Conservation (phyloP, 441 rosid genomes). For the Arabidopsis hybrid region DNA sequence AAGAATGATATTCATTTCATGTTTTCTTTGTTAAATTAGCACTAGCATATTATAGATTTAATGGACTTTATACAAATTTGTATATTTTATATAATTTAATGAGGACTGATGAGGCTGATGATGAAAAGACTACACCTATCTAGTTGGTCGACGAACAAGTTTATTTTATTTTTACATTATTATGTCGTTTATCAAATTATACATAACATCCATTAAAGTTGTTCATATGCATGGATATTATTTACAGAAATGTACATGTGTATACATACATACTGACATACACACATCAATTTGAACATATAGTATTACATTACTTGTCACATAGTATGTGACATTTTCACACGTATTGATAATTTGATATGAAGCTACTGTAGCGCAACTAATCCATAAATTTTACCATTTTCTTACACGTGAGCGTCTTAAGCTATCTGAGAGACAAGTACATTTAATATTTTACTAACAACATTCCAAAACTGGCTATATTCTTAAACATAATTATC, state of each 20-base stretch:
- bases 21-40: background rate
- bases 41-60: background rate
- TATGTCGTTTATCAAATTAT: background rate
- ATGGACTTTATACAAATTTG: background rate
- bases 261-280: background rate
- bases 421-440: background rate
- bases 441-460: background rate
- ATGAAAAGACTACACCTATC: background rate
- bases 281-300: background rate
- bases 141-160: background rate
- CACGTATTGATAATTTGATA: background rate
- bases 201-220: background rate
- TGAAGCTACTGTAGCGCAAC: background rate
- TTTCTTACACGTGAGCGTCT: background rate
- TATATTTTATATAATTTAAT: background rate
- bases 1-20: background rate
- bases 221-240: background rate
- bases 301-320: background rate
- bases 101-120: background rate
- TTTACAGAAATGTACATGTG: background rate
- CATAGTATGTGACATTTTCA: background rate
- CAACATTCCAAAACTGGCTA: slow-evolving; percentile 5
- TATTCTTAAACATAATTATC: background rate
- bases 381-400: background rate
- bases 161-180: background rate